Conservation (phyloP, 2,329 filamentous ascomycete genomes). For the Aspergillus costaricaensis region DNA sequence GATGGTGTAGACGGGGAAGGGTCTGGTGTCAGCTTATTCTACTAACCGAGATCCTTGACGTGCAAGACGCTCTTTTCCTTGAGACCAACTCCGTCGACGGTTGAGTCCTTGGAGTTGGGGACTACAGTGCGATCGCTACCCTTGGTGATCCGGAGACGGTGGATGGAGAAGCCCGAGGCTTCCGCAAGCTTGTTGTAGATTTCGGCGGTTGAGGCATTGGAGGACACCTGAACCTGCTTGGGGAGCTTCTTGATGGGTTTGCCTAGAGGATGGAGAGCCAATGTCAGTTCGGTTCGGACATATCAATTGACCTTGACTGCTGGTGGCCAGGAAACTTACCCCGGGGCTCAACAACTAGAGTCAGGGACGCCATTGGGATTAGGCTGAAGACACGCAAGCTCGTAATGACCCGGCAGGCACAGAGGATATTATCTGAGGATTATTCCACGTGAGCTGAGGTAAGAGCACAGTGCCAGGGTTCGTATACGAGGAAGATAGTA, state of each 20-base stretch:
- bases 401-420: not conserved
- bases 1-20: not conserved
- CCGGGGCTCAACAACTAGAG: constrained; percentile 44
- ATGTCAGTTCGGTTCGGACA: constrained; percentile 12
- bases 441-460: not conserved
- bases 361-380: constrained; percentile 37
- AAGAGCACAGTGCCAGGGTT: not conserved
- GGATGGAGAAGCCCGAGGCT: constrained; percentile 56
- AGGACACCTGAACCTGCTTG: constrained; percentile 54
- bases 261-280: constrained; percentile 44
- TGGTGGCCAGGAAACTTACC: constrained; percentile 33
- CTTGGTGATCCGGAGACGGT: constrained; percentile 66
- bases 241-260: constrained; percentile 65
- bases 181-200: constrained; percentile 60
- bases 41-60: constrained; percentile 88
- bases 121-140: constrained; percentile 62
- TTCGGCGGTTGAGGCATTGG: constrained; percentile 55
- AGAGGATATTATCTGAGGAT: not conserved
- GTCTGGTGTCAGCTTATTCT: not conserved
- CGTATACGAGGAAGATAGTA: not conserved
- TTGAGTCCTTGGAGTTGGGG: constrained; percentile 54
- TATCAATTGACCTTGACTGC: not conserved
- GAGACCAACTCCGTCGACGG: constrained; percentile 58
- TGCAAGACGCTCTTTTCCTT: constrained; percentile 66
- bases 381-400: not conserved